phyloP scores from a whole-genome alignment of 306 rosid species.

The Trifolium subterraneum region DNA sequence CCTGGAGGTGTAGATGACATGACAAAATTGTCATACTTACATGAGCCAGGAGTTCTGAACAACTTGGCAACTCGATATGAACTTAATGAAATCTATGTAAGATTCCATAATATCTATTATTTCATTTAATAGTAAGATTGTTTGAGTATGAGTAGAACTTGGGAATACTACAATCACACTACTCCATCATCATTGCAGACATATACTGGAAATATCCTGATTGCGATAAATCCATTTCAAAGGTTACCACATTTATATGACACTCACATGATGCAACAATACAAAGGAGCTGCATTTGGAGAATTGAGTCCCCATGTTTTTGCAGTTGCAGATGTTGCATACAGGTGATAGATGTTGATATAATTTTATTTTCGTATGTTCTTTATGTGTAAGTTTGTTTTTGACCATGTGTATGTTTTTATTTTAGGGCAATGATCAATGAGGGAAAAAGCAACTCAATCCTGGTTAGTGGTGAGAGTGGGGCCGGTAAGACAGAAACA shows the following conservation, averaged over 20 bases:
- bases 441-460: conserved; percentile 99
- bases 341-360: conserved; percentile 63
- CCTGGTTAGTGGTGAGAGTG: conserved; percentile 99
- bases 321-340: conserved; percentile 99
- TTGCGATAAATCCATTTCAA: conserved; percentile 99
- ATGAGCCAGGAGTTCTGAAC: conserved; percentile 96
- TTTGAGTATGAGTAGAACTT: conserved; percentile 33
- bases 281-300: conserved; percentile 95
- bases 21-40: conserved; percentile 98
- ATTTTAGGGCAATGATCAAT: conserved; percentile 88
- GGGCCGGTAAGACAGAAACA: conserved; percentile 99
- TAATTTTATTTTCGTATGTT: conserved; percentile 23
- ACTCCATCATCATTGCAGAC: conserved; percentile 70
- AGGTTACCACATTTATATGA: conserved; percentile 94
- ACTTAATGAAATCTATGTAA: conserved; percentile 97
- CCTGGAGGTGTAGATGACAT: conserved; percentile 99
- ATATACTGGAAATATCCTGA: conserved; percentile 96
- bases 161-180: conserved; percentile 31
- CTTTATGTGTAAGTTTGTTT: conserved; percentile 27
- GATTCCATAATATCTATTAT: conserved; percentile 42
- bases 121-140: conserved; percentile 30
- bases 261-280: conserved; percentile 98
- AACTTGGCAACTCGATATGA: conserved; percentile 98
- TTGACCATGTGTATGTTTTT: conserved; percentile 37
- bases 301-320: conserved; percentile 99